phyloP scores from a whole-genome alignment of 805 yeast species.

The Vanderwaltozyma yarrowii region DNA sequence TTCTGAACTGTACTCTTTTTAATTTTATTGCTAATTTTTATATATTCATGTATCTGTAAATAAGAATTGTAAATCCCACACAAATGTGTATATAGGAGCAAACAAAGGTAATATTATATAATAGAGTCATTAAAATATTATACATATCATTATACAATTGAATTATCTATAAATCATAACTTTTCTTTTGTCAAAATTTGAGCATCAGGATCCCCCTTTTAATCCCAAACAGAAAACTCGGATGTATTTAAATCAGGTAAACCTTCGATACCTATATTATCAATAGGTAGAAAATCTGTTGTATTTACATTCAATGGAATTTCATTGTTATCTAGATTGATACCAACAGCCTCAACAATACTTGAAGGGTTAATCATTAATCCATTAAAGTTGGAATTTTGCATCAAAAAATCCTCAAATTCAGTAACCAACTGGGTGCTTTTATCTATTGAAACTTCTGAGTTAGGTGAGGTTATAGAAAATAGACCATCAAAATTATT shows the following conservation, averaged over 20 bases:
- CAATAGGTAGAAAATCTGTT: constrained; percentile 18
- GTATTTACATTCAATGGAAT: constrained; percentile 9
- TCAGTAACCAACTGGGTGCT: constrained; percentile 8
- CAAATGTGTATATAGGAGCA: too few relatives aligned
- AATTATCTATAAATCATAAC: too few relatives aligned
- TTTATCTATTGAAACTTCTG: neutral
- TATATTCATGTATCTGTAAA: too few relatives aligned
- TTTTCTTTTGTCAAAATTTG: too few relatives aligned
- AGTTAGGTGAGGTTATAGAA: neutral
- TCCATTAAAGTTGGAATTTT: constrained; percentile 24
- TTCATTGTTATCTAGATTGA: constrained; percentile 8
- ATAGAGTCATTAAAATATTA: too few relatives aligned
- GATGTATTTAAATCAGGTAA: constrained; percentile 11
- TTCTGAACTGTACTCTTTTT: constrained; percentile 2
- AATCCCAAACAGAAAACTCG: constrained; percentile 7
- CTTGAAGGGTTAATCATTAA: constrained; percentile 23
- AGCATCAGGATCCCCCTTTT: too few relatives aligned
- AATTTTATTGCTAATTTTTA: too few relatives aligned
- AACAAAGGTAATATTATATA: too few relatives aligned
- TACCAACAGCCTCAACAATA: constrained; percentile 19
- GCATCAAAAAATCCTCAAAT: constrained; percentile 26
- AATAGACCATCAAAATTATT: neutral
- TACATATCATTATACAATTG: too few relatives aligned
- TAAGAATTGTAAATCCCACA: too few relatives aligned
- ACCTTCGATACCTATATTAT: constrained; percentile 17